Conservation (phyloP, 2,329 filamentous ascomycete species). For the Aspergillus amoenus region DNA sequence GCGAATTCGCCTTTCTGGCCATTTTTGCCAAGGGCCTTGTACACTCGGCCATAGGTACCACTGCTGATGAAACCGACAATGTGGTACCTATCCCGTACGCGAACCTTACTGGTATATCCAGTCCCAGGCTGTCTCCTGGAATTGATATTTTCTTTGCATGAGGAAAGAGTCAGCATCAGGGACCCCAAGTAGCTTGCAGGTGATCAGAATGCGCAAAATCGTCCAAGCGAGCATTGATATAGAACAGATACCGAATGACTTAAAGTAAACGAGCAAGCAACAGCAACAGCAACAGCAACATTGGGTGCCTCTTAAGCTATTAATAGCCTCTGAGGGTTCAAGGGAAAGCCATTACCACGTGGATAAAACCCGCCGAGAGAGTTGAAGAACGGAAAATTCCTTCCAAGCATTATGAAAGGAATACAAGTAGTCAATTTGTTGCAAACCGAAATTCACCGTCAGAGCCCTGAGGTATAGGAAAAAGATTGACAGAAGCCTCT, state of each 20-base stretch:
- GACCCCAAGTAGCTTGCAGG: not conserved
- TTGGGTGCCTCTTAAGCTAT: constrained; percentile 17
- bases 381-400: constrained; percentile 39
- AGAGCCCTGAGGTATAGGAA: constrained; percentile 4
- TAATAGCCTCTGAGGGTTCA: constrained; percentile 8
- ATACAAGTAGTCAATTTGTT: constrained; percentile 15
- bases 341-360: constrained; percentile 39
- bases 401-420: constrained; percentile 39
- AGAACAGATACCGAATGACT: not conserved
- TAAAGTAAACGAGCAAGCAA: constrained; percentile 12
- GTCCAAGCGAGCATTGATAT: not conserved
- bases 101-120: constrained; percentile 69
- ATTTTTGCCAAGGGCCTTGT: constrained; percentile 83
- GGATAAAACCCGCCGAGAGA: constrained; percentile 39
- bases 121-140: constrained; percentile 45
- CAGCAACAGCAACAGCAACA: constrained; percentile 20
- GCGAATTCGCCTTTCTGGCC: constrained; percentile 80
- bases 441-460: constrained; percentile 5
- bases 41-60: constrained; percentile 95
- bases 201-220: not conserved
- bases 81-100: constrained; percentile 89
- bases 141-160: constrained; percentile 35
- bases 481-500: not conserved
- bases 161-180: constrained; percentile 24
- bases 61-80: constrained; percentile 98